A percentile compares a stretch with the other conserved stretches of the same genome.
Evolutionary conservation across 352 stramenopile genomes (phyloP).

Genomic region (Thraustochytrium sp.): DNA sequence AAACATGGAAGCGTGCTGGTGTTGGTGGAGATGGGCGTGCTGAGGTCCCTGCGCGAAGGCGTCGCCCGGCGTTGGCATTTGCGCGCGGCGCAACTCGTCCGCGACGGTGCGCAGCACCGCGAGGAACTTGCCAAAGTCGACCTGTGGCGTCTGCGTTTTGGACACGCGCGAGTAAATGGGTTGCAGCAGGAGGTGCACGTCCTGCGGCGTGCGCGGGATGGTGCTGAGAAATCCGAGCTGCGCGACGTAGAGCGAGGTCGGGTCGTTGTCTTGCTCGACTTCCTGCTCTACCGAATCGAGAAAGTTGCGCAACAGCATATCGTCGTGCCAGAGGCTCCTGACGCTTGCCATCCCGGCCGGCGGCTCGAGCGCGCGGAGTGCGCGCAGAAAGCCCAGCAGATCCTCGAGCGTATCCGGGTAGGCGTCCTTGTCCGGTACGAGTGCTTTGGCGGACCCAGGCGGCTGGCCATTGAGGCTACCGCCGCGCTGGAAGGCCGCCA

Average conservation of each 20-base stretch:
- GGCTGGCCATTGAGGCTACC: not conserved
- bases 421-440: slow-evolving; percentile 5
- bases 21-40: not conserved
- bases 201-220: not conserved
- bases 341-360: too few species aligned
- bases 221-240: slow-evolving; percentile 9
- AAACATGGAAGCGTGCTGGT: too few species aligned
- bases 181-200: not conserved
- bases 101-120: not conserved
- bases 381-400: not conserved
- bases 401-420: slow-evolving; percentile 4
- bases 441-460: not conserved
- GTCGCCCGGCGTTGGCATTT: too few species aligned
- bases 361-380: not conserved
- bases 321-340: not conserved
- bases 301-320: not conserved
- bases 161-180: not conserved
- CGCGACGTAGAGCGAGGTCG: not conserved
- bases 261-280: not conserved
- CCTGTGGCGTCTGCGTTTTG: not conserved
- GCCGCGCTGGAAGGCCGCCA: not conserved
- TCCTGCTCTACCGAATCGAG: not conserved
- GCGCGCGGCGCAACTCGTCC: not conserved
- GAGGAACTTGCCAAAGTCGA: not conserved
- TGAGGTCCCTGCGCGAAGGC: not conserved